Conservation (phyloP, 257 asterid genomes). For the Gynochthodes officinalis region DNA sequence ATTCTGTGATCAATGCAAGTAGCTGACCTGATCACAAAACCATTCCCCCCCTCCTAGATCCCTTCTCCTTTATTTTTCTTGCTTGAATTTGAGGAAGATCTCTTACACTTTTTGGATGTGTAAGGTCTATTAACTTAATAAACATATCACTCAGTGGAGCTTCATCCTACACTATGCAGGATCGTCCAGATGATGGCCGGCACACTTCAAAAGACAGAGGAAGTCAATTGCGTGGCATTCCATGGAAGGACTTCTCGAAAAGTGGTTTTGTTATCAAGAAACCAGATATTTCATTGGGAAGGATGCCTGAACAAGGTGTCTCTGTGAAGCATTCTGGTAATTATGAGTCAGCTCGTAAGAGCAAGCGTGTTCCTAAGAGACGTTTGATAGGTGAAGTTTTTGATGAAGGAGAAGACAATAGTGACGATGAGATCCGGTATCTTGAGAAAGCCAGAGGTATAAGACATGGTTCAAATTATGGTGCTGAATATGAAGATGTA, state of each 20-base stretch:
- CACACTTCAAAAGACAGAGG: conserved; percentile 24
- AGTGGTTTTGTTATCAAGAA: conserved; percentile 47
- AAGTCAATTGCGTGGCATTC: conserved; percentile 55
- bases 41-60: neutral
- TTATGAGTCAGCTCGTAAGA: conserved; percentile 34
- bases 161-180: conserved; percentile 32
- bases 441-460: conserved; percentile 64
- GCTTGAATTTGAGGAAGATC: neutral
- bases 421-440: conserved; percentile 72
- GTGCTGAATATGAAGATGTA: conserved; percentile 39
- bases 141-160: neutral
- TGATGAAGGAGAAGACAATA: conserved; percentile 46
- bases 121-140: neutral
- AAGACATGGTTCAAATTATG: conserved; percentile 32
- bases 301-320: conserved; percentile 24
- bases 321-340: conserved; percentile 32
- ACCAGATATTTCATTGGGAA: conserved; percentile 27
- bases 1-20: neutral
- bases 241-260: conserved; percentile 73
- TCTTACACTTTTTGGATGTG: neutral
- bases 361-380: conserved; percentile 38
- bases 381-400: conserved; percentile 36
- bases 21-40: neutral
- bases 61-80: neutral
- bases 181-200: conserved; percentile 16